A percentile compares a stretch with the other conserved stretches of the same genome.
These are phyloP conservation scores for Excoecaria agallocha DNA, from an alignment of 345 rosid species.

Conservation along the genomic window DNA sequence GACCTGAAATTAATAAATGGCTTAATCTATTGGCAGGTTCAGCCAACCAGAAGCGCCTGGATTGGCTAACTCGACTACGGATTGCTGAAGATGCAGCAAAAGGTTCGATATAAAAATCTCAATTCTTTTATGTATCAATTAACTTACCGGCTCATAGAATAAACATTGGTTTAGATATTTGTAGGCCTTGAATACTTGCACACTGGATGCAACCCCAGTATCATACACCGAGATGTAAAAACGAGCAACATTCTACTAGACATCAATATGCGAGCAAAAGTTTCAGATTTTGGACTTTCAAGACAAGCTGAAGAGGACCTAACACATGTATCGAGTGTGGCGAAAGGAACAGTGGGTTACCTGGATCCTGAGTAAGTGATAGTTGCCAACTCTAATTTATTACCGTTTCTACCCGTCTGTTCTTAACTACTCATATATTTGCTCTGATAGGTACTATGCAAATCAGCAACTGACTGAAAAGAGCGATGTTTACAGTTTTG, in stretches of 20 bases:
- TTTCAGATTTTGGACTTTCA: slow-evolving; percentile 97
- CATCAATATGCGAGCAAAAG: slow-evolving; percentile 91
- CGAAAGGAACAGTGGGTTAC: slow-evolving; percentile 91
- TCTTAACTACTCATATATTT: not conserved
- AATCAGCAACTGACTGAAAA: slow-evolving; percentile 88
- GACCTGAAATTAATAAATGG: not conserved
- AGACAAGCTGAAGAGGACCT: slow-evolving; percentile 91
- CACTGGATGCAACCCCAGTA: slow-evolving; percentile 89
- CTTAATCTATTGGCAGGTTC: slow-evolving; percentile 47
- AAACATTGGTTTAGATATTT: slow-evolving; percentile 38
- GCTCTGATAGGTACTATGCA: slow-evolving; percentile 68
- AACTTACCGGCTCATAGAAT: slow-evolving; percentile 7
- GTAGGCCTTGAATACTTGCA: slow-evolving; percentile 98
- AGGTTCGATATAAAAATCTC: slow-evolving; percentile 45
- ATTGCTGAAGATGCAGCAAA: slow-evolving; percentile 93
- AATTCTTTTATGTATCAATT: slow-evolving; percentile 9
- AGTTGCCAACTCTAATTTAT: not conserved
- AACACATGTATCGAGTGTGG: slow-evolving; percentile 89
- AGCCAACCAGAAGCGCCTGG: slow-evolving; percentile 50
- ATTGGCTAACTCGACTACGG: slow-evolving; percentile 72
- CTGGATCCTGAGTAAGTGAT: slow-evolving; percentile 88
- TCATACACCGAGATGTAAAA: slow-evolving; percentile 95
- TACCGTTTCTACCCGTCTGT: not conserved
- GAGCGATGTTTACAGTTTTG: slow-evolving; percentile 97
- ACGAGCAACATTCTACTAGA: slow-evolving; percentile 92